Percentiles rank a stretch among this genome's conserved stretches.
Conservation (phyloP, 345 rosid genomes). For the Eucalyptus cloeziana region DNA sequence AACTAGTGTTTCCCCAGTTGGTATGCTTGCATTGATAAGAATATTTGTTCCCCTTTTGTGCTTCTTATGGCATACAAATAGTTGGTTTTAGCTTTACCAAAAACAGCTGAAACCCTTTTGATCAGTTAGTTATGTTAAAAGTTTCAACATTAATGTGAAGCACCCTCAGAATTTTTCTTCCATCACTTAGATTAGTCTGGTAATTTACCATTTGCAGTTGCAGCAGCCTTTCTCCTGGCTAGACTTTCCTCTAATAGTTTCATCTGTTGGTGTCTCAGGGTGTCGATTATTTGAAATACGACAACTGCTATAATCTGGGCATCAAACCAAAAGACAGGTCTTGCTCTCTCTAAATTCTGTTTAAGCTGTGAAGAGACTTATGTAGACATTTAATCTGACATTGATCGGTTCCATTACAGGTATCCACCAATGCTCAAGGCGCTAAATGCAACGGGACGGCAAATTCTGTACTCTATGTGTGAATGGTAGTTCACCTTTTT, state of each 20-base stretch:
- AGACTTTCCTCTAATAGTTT: background rate
- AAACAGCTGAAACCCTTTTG: background rate
- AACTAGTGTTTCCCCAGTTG: background rate
- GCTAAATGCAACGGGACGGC: conserved; percentile 55
- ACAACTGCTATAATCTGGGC: conserved; percentile 91
- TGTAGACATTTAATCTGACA: background rate
- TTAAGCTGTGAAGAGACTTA: background rate
- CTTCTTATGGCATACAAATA: background rate
- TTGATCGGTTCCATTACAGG: conserved; percentile 23
- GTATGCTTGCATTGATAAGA: background rate
- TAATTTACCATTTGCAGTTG: background rate
- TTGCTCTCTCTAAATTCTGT: background rate
- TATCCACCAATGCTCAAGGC: conserved; percentile 97
- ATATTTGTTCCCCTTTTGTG: background rate
- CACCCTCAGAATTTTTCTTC: background rate
- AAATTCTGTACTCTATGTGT: conserved; percentile 81
- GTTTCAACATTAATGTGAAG: background rate
- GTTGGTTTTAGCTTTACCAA: background rate
- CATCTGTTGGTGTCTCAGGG: conserved; percentile 31
- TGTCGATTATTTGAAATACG: conserved; percentile 94
- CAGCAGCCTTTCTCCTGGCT: background rate
- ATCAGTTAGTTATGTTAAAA: background rate
- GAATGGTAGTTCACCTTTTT: conserved; percentile 52
- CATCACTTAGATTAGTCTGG: background rate
- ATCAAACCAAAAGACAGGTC: conserved; percentile 67